phyloP scores from a whole-genome alignment of 495 filamentous ascomycete genomes.

The Jackrogersella multiformis region DNA sequence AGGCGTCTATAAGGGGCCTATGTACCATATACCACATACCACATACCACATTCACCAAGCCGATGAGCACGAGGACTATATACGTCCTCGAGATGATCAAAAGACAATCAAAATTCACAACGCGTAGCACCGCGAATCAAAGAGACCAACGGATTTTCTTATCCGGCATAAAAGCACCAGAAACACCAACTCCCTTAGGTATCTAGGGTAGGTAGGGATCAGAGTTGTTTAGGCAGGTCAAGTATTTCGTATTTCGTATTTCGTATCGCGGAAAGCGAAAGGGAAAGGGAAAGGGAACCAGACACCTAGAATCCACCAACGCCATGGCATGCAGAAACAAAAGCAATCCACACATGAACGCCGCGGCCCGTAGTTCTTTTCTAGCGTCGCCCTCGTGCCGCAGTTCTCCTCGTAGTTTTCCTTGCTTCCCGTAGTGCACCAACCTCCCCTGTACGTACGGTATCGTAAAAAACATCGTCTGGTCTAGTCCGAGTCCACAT shows the following conservation, averaged over 20 bases:
- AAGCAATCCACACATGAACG: slow-evolving; percentile 30
- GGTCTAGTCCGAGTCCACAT: slow-evolving; percentile 67
- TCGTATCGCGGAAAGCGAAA: too few species aligned
- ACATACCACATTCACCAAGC: background rate
- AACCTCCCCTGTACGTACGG: background rate
- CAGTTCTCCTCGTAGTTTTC: background rate
- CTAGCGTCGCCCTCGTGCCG: background rate
- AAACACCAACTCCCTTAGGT: background rate
- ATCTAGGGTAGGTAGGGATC: too few species aligned
- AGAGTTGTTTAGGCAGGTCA: background rate
- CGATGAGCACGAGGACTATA: background rate
- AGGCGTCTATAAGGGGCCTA: background rate
- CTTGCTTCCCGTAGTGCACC: background rate
- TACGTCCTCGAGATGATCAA: background rate
- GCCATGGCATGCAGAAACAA: slow-evolving; percentile 38
- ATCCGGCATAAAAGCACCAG: too few species aligned
- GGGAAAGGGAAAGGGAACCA: slow-evolving; percentile 24
- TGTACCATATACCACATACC: background rate
- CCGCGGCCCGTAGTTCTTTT: slow-evolving; percentile 24
- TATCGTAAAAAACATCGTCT: background rate
- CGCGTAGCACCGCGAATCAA: background rate
- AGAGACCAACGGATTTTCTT: too few species aligned
- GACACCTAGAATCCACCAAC: slow-evolving; percentile 30
- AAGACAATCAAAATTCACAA: slow-evolving; percentile 8
- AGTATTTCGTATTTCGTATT: slow-evolving; percentile 14